These are phyloP conservation scores for Trichoderma afroharzianum DNA, from an alignment of 2,329 filamentous ascomycete genomes.

Conservation along the genomic window DNA sequence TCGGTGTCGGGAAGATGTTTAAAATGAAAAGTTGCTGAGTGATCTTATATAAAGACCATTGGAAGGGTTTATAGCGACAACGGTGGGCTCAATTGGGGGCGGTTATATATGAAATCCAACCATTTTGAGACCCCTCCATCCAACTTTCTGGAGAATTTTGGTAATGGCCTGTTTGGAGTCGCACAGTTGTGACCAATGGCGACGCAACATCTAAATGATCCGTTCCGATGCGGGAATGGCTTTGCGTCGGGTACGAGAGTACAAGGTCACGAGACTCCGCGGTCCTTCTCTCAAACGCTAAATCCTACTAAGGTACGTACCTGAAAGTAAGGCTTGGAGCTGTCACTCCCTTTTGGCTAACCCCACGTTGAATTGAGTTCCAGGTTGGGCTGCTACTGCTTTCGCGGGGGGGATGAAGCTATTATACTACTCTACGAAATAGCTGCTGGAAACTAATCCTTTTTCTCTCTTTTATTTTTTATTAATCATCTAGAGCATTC, in stretches of 20 bases:
- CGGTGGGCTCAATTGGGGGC: background rate
- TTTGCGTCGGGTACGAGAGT: background rate
- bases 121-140: background rate
- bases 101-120: background rate
- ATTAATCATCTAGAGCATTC: background rate
- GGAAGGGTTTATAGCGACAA: background rate
- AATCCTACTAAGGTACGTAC: background rate
- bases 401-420: background rate
- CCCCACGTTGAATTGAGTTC: background rate
- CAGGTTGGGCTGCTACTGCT: background rate
- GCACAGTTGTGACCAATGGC: background rate
- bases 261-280: conserved; percentile 35
- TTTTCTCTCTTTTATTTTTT: background rate
- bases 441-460: background rate
- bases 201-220: conserved; percentile 9
- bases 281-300: conserved; percentile 27
- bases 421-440: background rate
- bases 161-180: conserved; percentile 4
- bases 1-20: background rate
- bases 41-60: background rate
- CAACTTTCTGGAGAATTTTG: conserved; percentile 7
- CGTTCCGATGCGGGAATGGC: background rate
- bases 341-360: background rate
- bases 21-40: background rate
- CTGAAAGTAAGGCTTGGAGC: background rate